Percentiles rank a stretch among this genome's conserved stretches.
Conservation (phyloP, 2,329 filamentous ascomycete species). For the Phialophora expanda region DNA sequence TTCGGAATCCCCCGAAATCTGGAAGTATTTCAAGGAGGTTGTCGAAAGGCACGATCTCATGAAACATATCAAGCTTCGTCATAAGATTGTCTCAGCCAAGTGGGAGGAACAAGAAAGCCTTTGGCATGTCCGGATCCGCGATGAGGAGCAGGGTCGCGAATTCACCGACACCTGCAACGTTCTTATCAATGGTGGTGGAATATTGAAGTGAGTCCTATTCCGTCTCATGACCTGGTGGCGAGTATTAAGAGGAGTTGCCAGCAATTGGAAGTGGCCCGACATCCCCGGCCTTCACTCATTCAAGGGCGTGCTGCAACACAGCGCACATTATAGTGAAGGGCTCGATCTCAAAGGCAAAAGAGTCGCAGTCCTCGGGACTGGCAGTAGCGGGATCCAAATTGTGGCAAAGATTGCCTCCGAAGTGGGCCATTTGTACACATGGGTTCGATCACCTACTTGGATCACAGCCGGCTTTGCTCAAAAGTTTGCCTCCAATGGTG, state of each 20-base stretch:
- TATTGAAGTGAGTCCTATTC: conserved; percentile 21
- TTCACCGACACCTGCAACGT: conserved; percentile 58
- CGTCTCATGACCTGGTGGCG: background rate
- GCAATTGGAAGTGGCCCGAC: conserved; percentile 59
- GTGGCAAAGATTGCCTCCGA: conserved; percentile 54
- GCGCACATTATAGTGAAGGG: conserved; percentile 60
- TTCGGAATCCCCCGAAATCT: conserved; percentile 39
- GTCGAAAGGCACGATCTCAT: conserved; percentile 38
- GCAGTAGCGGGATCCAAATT: conserved; percentile 62
- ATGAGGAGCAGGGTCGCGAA: conserved; percentile 47
- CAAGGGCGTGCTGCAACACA: conserved; percentile 60
- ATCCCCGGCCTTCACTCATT: conserved; percentile 60
- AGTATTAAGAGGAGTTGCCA: background rate
- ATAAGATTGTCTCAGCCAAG: conserved; percentile 39
- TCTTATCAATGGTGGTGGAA: conserved; percentile 40
- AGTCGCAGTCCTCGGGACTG: conserved; percentile 62
- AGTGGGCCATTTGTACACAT: conserved; percentile 40
- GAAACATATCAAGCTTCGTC: conserved; percentile 39
- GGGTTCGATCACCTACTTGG: conserved; percentile 32
- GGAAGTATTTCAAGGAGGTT: conserved; percentile 40
- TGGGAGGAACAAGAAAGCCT: conserved; percentile 41
- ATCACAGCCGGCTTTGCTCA: conserved; percentile 33
- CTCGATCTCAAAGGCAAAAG: conserved; percentile 56
- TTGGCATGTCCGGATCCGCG: conserved; percentile 38
- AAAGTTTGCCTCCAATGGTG: conserved; percentile 23